Conservation (phyloP, 176 grass and related monocot genomes). For the Miscanthus lutarioriparius region DNA sequence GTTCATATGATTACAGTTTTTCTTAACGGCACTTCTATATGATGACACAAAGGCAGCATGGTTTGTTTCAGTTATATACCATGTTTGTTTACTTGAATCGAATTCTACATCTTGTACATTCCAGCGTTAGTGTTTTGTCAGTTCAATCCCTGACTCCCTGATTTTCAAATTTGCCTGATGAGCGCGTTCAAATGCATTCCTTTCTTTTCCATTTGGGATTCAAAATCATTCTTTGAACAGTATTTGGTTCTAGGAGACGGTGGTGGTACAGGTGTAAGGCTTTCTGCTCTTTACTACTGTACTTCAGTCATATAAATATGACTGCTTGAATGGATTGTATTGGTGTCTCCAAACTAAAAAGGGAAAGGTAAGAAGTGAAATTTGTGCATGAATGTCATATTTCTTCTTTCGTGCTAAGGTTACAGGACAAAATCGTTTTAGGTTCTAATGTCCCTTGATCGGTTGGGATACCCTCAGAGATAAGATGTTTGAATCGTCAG, state of each 20-base stretch:
- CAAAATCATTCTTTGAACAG: neutral
- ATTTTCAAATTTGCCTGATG: neutral
- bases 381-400: neutral
- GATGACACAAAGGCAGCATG: neutral
- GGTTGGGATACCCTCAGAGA: neutral
- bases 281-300: neutral
- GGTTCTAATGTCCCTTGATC: neutral
- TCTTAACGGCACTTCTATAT: neutral
- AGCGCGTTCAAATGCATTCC: neutral
- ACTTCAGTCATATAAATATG: neutral
- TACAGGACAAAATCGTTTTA: neutral
- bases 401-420: neutral
- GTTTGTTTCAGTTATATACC: neutral
- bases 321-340: neutral
- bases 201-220: neutral
- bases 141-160: neutral
- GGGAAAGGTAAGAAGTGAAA: neutral
- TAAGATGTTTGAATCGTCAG: neutral
- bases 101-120: neutral
- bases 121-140: neutral
- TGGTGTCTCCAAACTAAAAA: neutral
- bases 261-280: neutral
- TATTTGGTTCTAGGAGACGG: neutral
- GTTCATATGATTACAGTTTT: conserved; percentile 23
- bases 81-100: neutral